phyloP scores from a whole-genome alignment of 495 filamentous ascomycete species.

The Bathelium albidoporum region DNA sequence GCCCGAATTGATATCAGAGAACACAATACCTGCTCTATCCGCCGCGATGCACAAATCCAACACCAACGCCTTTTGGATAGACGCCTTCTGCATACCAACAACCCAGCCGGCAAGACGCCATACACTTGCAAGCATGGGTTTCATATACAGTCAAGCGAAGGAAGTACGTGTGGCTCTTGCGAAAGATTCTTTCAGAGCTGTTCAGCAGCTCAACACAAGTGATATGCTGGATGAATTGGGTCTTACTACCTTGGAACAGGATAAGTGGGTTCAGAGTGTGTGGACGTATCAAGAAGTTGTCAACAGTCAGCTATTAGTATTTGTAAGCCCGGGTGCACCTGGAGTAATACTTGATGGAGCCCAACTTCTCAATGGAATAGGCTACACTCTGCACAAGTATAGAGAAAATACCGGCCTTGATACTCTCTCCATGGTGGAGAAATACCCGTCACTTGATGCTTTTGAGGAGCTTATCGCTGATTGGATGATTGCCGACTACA shows the following conservation, averaged over 20 bases:
- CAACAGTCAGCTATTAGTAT: constrained; percentile 6
- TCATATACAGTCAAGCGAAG: constrained; percentile 15
- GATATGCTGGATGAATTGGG: neutral
- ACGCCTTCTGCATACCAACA: constrained; percentile 18
- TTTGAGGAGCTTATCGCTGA: constrained; percentile 20
- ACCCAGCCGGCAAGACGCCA: neutral
- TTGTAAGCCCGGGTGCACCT: neutral
- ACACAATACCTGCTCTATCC: neutral
- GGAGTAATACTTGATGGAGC: neutral
- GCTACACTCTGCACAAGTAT: neutral
- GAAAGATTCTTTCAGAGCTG: neutral
- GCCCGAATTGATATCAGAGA: neutral
- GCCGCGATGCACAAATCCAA: neutral
- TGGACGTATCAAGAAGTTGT: constrained; percentile 24
- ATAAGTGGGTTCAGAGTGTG: constrained; percentile 17
- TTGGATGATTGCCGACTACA: constrained; percentile 13
- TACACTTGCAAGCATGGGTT: constrained; percentile 21
- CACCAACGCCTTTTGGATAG: constrained; percentile 12
- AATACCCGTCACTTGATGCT: constrained; percentile 15
- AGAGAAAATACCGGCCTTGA: neutral
- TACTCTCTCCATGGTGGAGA: neutral
- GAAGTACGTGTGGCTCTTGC: constrained; percentile 17
- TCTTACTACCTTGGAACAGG: constrained; percentile 12
- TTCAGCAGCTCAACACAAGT: neutral
- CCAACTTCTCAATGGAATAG: neutral